These are phyloP conservation scores for Cerioporus squamosus DNA, from an alignment of 1,284 basidiomycete genomes.

Conservation along the genomic window DNA sequence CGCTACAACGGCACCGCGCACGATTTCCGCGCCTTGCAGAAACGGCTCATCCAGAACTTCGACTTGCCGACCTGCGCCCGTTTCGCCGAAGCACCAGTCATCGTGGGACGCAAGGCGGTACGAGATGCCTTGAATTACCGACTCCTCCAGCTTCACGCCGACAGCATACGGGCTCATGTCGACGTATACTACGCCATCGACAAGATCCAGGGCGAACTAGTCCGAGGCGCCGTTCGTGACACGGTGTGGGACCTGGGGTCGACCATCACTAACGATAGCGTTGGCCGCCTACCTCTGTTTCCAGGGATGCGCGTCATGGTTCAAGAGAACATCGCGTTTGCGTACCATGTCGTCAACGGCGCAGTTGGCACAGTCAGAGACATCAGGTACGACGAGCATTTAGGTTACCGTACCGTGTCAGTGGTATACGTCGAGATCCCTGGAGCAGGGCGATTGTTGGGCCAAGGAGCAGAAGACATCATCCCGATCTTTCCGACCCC, in stretches of 20 bases:
- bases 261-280: neutral
- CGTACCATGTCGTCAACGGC: neutral
- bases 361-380: neutral
- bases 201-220: neutral
- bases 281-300: neutral
- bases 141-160: neutral
- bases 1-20: no score
- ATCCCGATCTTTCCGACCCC: neutral
- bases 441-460: neutral
- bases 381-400: neutral
- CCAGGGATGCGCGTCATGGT: neutral
- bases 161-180: neutral
- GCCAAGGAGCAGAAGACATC: neutral
- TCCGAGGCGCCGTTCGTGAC: no score
- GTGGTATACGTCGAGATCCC: neutral
- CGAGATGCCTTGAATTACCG: neutral
- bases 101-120: neutral
- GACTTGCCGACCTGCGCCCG: neutral
- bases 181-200: neutral
- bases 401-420: neutral
- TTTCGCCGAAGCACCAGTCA: neutral
- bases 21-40: neutral
- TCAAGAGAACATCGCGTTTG: neutral
- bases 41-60: neutral
- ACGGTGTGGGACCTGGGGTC: neutral